Evolutionary conservation across 1,139 yeast species (phyloP), one percentile per base, ranked within the genome.

Genomic region (Sugiyamaella paludigena): DNA sequence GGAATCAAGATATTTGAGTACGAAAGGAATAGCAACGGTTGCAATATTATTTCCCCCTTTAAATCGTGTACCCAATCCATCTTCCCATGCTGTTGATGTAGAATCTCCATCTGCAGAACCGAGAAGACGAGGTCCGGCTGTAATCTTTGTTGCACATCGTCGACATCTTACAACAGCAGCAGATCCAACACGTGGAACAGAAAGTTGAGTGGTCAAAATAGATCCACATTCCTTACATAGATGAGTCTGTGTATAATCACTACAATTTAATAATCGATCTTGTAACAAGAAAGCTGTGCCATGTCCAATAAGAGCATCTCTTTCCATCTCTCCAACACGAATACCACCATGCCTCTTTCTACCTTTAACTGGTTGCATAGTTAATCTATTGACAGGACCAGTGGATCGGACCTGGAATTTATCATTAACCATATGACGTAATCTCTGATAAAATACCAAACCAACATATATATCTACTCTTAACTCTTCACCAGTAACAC

Each of bases 361-460:
- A 64, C 99, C 99, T 75, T 94, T 92, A 52, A 92, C 98, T 41
- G 99, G 99, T 76, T 92, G 99, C 97, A 92, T 91, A 13, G 98
- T 94, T 64, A 92, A 78, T 33, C 95, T 82, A 70, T 91, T 91
- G 35, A 92, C 98, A 5, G 98, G 98, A 65, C 99, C 99, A 13
- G 98, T 92, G 6, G 97, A 87, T 74, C 99, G 85, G 49, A 92
- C 99, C 75, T 94, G 98, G 85, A 88, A 92, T 79, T 92, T 92
- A 70, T 92, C 99, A 76, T 92, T 92, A 56, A 94, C 99, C 98
- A 94, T 92, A 72, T 92, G 98, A 76, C 99, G 84, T 75, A 94
- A 80, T 75, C 99, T 83, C 76, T 92, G 99, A 73, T 92, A 92
- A 74, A 88, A 92, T 49, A 92, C 98, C 62, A 91, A 88, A 58